phyloP scores from a whole-genome alignment of 768 basidiomycete genomes.

The Rhodotorula graminis region DNA sequence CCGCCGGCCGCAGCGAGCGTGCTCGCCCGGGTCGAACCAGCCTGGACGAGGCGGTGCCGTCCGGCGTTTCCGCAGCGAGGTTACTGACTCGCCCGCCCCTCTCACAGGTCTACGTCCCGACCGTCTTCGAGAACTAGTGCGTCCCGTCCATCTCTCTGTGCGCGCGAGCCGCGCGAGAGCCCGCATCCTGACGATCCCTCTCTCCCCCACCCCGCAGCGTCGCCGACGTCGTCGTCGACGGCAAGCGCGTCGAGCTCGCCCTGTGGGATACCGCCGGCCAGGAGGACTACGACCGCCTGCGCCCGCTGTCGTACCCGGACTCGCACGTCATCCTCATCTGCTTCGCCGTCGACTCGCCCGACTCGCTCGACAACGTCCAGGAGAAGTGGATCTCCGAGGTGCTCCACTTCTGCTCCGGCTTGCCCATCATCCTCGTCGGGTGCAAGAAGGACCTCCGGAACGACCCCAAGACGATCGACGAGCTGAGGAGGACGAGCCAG shows the following conservation, averaged over 20 bases:
- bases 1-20: too few relatives aligned
- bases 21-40: too few relatives aligned
- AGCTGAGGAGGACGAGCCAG: constrained; percentile 89
- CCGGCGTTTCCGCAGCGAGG: background rate
- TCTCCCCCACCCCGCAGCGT: constrained; percentile 50
- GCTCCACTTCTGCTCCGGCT: constrained; percentile 84
- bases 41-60: background rate
- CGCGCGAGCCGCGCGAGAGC: background rate
- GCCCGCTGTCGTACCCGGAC: constrained; percentile 96
- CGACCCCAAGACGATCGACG: constrained; percentile 87
- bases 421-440: constrained; percentile 94
- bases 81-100: background rate
- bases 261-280: constrained; percentile 99
- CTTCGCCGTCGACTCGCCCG: constrained; percentile 95
- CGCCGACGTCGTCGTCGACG: constrained; percentile 96
- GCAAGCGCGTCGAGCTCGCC: constrained; percentile 95
- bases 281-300: constrained; percentile 97
- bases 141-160: background rate
- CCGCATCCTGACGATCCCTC: background rate
- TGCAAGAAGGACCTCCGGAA: constrained; percentile 98
- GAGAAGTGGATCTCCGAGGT: constrained; percentile 99
- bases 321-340: constrained; percentile 99
- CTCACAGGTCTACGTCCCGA: constrained; percentile 93
- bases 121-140: constrained; percentile 94
- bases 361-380: constrained; percentile 98